Evolutionary conservation across 2,329 filamentous ascomycete species (phyloP).

Genomic region (Paraconiothyrium brasiliense): DNA sequence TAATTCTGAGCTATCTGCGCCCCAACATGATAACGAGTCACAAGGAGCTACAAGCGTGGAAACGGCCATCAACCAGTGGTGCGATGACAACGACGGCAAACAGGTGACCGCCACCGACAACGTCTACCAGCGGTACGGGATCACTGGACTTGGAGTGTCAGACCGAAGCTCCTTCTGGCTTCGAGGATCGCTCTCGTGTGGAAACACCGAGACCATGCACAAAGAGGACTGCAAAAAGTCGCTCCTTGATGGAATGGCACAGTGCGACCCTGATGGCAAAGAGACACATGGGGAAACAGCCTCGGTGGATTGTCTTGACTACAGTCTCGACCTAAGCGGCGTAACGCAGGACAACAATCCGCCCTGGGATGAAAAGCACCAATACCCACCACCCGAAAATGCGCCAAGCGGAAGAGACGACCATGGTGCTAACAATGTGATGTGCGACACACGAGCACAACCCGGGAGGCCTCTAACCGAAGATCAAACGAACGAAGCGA

Average conservation of each 20-base stretch:
- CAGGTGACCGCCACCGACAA: background rate
- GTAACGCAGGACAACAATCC: conserved; percentile 12
- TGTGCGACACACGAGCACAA: background rate
- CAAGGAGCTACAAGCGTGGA: conserved; percentile 15
- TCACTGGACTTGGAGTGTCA: conserved; percentile 8
- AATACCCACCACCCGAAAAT: conserved; percentile 13
- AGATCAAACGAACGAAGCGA: conserved; percentile 11
- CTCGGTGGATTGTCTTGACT: conserved; percentile 11
- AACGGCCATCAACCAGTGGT: conserved; percentile 14
- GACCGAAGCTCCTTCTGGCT: conserved; percentile 18
- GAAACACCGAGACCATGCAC: background rate
- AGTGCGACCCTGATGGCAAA: conserved; percentile 11
- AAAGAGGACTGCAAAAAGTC: conserved; percentile 14
- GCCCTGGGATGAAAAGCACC: conserved; percentile 13
- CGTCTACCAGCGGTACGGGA: conserved; percentile 11
- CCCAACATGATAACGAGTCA: conserved; percentile 15
- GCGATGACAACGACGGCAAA: conserved; percentile 9
- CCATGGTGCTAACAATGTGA: background rate
- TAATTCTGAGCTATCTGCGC: conserved; percentile 14
- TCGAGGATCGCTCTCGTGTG: conserved; percentile 9
- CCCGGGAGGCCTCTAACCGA: background rate
- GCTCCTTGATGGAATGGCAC: conserved; percentile 11
- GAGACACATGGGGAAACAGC: conserved; percentile 17
- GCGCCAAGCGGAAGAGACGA: background rate
- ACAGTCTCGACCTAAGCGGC: conserved; percentile 18